These are phyloP conservation scores for Thermothielavioides terrestris DNA, from an alignment of 495 filamentous ascomycete genomes.

Conservation along the genomic window DNA sequence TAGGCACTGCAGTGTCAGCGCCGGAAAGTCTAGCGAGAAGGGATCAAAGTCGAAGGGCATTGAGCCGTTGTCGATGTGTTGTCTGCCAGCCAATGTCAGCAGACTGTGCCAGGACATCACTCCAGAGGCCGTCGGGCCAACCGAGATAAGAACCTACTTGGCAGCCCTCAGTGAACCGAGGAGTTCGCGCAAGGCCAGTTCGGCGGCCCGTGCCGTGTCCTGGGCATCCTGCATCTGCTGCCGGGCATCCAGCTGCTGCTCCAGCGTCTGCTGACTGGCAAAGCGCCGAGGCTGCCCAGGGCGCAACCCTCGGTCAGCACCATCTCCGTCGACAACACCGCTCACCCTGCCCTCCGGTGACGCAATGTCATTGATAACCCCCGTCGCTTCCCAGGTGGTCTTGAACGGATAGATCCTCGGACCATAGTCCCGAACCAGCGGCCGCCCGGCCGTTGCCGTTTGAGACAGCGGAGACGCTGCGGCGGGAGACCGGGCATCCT, in stretches of 20 bases:
- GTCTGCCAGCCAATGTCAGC: slow-evolving; percentile 28
- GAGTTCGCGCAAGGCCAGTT: slow-evolving; percentile 74
- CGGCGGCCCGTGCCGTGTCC: slow-evolving; percentile 70
- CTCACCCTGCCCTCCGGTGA: slow-evolving; percentile 27
- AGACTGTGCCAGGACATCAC: slow-evolving; percentile 9
- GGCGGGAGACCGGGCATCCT: slow-evolving; percentile 21
- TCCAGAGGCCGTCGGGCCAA: slow-evolving; percentile 10
- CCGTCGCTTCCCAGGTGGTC: slow-evolving; percentile 61
- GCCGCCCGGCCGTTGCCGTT: slow-evolving; percentile 38
- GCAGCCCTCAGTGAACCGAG: slow-evolving; percentile 71
- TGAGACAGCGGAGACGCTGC: slow-evolving; percentile 25
- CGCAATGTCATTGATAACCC: slow-evolving; percentile 71
- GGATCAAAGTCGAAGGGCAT: slow-evolving; percentile 77
- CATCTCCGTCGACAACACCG: slow-evolving; percentile 27
- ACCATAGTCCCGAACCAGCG: too few relatives aligned
- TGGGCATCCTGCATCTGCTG: slow-evolving; percentile 51
- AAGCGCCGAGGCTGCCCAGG: slow-evolving; percentile 32
- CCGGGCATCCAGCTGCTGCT: slow-evolving; percentile 51
- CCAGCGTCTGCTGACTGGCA: slow-evolving; percentile 38
- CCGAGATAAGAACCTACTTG: slow-evolving; percentile 40
- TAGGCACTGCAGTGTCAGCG: slow-evolving; percentile 70
- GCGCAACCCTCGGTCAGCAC: slow-evolving; percentile 10
- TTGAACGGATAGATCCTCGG: slow-evolving; percentile 49
- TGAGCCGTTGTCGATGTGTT: slow-evolving; percentile 36
- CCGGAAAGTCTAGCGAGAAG: slow-evolving; percentile 69